Evolutionary conservation across 2,329 filamentous ascomycete species (phyloP).

Genomic region (Chrysosporium queenslandicum): DNA sequence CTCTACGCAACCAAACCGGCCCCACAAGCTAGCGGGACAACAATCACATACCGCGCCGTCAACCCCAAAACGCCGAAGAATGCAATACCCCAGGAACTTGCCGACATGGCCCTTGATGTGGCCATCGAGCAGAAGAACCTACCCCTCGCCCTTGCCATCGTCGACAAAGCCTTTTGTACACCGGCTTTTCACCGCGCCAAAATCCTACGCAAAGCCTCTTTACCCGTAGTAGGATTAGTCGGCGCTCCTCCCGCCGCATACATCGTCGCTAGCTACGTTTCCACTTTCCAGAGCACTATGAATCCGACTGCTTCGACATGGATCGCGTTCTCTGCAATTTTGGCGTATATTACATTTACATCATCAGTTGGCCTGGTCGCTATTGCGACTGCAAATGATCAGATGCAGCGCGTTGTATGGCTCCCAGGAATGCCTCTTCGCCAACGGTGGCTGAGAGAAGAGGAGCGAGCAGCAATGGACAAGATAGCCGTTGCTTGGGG

Average conservation of each 20-base stretch:
- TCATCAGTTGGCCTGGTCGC: slow-evolving; percentile 74
- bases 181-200: slow-evolving; percentile 37
- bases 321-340: slow-evolving; percentile 67
- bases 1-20: slow-evolving; percentile 76
- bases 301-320: slow-evolving; percentile 63
- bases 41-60: slow-evolving; percentile 50
- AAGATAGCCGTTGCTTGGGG: slow-evolving; percentile 82
- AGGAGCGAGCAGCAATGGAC: slow-evolving; percentile 80
- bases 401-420: slow-evolving; percentile 93
- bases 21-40: slow-evolving; percentile 51
- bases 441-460: slow-evolving; percentile 77
- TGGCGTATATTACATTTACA: slow-evolving; percentile 74
- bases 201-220: slow-evolving; percentile 34
- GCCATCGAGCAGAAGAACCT: slow-evolving; percentile 74
- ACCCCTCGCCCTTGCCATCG: slow-evolving; percentile 65
- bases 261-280: slow-evolving; percentile 57
- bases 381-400: slow-evolving; percentile 78
- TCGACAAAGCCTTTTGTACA: slow-evolving; percentile 49
- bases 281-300: slow-evolving; percentile 62
- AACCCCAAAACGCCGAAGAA: slow-evolving; percentile 60
- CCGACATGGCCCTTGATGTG: slow-evolving; percentile 62
- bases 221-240: slow-evolving; percentile 33
- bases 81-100: slow-evolving; percentile 61
- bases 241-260: slow-evolving; percentile 43
- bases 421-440: slow-evolving; percentile 67